Conservation (phyloP, 306 rosid genomes). For the Carpinus viminea region DNA sequence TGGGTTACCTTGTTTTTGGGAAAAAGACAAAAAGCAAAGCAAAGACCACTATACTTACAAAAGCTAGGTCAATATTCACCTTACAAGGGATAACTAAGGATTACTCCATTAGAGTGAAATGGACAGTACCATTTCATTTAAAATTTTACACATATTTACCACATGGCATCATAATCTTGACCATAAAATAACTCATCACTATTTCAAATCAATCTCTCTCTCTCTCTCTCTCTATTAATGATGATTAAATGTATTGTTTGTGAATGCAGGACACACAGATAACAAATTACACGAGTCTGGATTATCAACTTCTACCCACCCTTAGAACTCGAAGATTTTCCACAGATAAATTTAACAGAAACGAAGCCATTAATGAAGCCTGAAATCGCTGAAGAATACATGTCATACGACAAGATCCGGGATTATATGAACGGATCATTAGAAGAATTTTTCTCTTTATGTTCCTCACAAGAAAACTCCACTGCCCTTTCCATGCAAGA, state of each 20-base stretch:
- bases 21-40: not conserved
- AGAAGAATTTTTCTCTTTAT: slow-evolving; percentile 81
- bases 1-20: not conserved
- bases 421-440: slow-evolving; percentile 69
- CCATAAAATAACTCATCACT: no score
- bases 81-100: no score
- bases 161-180: no score
- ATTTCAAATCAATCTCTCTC: no score
- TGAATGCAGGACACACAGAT: slow-evolving; percentile 59
- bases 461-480: slow-evolving; percentile 62
- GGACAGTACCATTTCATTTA: no score
- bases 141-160: no score
- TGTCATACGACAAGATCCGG: slow-evolving; percentile 54
- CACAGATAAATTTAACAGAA: slow-evolving; percentile 55
- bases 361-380: slow-evolving; percentile 44
- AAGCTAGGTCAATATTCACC: no score
- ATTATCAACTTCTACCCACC: slow-evolving; percentile 62
- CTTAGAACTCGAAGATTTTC: slow-evolving; percentile 75
- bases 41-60: no score
- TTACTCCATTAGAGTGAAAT: no score
- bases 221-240: no score
- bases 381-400: slow-evolving; percentile 54
- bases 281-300: slow-evolving; percentile 40
- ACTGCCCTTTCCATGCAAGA: slow-evolving; percentile 50
- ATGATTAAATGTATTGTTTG: not conserved